phyloP scores from a whole-genome alignment of 2,329 filamentous ascomycete genomes.

The Fusarium solani-melongenae region DNA sequence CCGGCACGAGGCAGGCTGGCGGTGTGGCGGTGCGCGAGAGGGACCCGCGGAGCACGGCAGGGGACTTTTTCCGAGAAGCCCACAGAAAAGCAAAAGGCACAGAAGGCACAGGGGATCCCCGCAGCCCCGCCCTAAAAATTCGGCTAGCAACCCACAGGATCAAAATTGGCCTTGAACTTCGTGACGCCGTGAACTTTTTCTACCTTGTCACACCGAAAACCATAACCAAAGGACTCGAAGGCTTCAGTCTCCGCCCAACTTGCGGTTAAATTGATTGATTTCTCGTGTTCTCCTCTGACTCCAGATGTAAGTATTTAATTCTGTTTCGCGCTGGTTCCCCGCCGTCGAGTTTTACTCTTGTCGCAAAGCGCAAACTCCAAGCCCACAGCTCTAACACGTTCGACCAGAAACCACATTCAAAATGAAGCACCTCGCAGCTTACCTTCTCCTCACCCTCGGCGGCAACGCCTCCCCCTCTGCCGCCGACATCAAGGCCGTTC shows the following conservation, averaged over 20 bases:
- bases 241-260: constrained; percentile 97
- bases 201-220: constrained; percentile 47
- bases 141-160: constrained; percentile 48
- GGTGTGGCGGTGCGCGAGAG: constrained; percentile 39
- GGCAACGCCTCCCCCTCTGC: constrained; percentile 92
- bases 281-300: constrained; percentile 77
- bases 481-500: constrained; percentile 86
- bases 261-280: constrained; percentile 99
- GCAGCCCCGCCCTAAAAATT: constrained; percentile 35
- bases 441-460: constrained; percentile 94
- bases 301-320: constrained; percentile 50
- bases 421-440: constrained; percentile 99
- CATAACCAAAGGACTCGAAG: constrained; percentile 82
- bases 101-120: background rate
- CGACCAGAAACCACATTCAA: constrained; percentile 62
- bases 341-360: background rate
- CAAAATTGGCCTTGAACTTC: constrained; percentile 44
- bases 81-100: background rate
- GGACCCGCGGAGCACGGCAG: background rate
- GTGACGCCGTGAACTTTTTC: constrained; percentile 44
- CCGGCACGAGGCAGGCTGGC: background rate
- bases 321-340: background rate
- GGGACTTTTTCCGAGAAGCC: constrained; percentile 20
- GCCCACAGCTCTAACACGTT: constrained; percentile 25
- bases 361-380: constrained; percentile 7